phyloP scores from a whole-genome alignment of 495 filamentous ascomycete species.

The Neurospora tetraspora region DNA sequence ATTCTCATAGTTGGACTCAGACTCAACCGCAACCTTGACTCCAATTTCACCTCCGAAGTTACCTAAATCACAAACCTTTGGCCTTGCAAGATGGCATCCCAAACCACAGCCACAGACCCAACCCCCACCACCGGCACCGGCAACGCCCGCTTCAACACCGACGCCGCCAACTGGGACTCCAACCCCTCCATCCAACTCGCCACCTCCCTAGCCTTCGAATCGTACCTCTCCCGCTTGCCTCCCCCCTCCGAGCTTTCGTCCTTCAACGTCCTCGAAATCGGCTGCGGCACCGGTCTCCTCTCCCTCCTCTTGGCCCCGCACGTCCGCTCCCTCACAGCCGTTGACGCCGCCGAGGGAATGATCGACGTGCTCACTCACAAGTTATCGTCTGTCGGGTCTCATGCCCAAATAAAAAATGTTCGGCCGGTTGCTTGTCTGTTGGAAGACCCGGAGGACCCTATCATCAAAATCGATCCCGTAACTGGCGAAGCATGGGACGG shows the following conservation, averaged over 20 bases:
- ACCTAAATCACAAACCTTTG: too few relatives aligned
- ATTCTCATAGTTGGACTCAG: not conserved
- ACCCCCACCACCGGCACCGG: not conserved
- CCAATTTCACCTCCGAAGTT: too few relatives aligned
- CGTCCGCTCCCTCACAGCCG: conserved; percentile 32
- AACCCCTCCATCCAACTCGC: conserved; percentile 27
- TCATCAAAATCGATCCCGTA: conserved; percentile 11
- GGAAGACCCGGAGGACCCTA: conserved; percentile 14
- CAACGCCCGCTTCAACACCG: conserved; percentile 29
- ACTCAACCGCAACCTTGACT: not conserved
- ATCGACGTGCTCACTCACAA: conserved; percentile 38
- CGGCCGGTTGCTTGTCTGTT: conserved; percentile 9
- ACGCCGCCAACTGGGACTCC: conserved; percentile 30
- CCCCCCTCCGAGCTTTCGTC: not conserved
- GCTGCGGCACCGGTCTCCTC: conserved; percentile 47
- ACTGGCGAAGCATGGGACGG: not conserved
- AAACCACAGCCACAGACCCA: not conserved
- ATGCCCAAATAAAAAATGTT: conserved; percentile 13
- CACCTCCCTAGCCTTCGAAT: conserved; percentile 18
- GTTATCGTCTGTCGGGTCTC: conserved; percentile 10
- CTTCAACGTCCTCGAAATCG: conserved; percentile 43
- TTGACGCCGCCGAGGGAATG: conserved; percentile 45
- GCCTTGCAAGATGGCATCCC: too few relatives aligned
- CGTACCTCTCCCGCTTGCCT: conserved; percentile 20
- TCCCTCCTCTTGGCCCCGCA: conserved; percentile 36